Evolutionary conservation across 108 stramenopile species (phyloP).

Genomic region (Parietichytrium sp.): DNA sequence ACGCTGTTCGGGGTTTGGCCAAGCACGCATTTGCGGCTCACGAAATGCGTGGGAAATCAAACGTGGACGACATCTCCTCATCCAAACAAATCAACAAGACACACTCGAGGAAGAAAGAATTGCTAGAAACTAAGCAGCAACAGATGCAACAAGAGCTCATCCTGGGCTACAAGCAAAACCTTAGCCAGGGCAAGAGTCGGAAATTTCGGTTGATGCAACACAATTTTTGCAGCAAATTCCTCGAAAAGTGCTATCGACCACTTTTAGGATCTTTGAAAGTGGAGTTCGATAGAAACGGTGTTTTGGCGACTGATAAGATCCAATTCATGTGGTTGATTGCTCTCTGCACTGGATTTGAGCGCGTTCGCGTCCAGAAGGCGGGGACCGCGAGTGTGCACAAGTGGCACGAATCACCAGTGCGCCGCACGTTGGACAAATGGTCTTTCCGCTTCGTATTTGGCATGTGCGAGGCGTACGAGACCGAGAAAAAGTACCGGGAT

Average conservation of each 20-base stretch:
- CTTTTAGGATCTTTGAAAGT: background rate
- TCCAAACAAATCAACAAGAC: background rate
- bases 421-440: conserved; percentile 10
- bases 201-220: background rate
- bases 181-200: background rate
- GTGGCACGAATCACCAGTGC: background rate
- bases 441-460: background rate
- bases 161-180: background rate
- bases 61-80: background rate
- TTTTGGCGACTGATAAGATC: background rate
- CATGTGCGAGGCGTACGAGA: conserved; percentile 4
- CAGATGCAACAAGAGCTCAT: background rate
- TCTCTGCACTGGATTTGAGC: conserved; percentile 20
- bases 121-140: background rate
- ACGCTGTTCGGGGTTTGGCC: background rate
- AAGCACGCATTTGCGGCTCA: background rate
- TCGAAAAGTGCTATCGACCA: conserved; percentile 9
- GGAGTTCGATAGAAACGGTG: conserved; percentile 10
- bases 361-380: background rate
- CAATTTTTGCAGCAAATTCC: background rate
- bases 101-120: background rate
- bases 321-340: conserved; percentile 2
- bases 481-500: background rate
- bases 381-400: too few relatives aligned
- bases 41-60: background rate